Percentiles rank a stretch among this genome's conserved stretches.
These are phyloP conservation scores for Trametopsis cervina DNA, from an alignment of 768 basidiomycete species.

Conservation along the genomic window DNA sequence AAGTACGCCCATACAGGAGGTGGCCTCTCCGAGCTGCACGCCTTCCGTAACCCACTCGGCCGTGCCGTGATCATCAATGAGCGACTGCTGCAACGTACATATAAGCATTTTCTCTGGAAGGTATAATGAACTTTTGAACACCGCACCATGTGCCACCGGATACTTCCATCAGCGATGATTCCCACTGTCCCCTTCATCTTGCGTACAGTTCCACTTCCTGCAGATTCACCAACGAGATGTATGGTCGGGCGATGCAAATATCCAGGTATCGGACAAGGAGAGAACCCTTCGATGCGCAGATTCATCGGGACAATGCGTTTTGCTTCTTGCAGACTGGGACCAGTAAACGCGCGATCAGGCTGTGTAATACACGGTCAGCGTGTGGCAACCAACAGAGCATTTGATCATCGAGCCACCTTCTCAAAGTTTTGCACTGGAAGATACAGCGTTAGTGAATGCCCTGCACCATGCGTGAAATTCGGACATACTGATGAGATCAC, in stretches of 20 bases:
- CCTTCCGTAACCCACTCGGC: conserved; percentile 49
- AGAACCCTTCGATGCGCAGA: conserved; percentile 26
- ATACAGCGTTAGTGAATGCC: too few relatives aligned
- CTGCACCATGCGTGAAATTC: neutral
- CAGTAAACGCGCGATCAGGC: conserved; percentile 23
- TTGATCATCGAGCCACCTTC: too few relatives aligned
- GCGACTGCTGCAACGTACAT: conserved; percentile 13
- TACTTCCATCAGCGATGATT: conserved; percentile 40
- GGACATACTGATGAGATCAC: conserved; percentile 42
- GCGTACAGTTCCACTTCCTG: conserved; percentile 30
- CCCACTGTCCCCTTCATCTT: conserved; percentile 37
- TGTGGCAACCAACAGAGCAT: neutral
- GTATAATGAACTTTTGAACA: too few relatives aligned
- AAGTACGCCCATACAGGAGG: conserved; percentile 43
- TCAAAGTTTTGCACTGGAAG: too few relatives aligned
- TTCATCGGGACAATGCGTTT: conserved; percentile 49
- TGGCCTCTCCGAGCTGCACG: conserved; percentile 46
- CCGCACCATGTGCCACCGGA: conserved; percentile 45
- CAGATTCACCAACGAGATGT: conserved; percentile 39
- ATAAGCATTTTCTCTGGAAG: neutral
- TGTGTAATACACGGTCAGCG: conserved; percentile 2
- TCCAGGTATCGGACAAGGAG: conserved; percentile 15
- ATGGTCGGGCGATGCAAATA: conserved; percentile 39
- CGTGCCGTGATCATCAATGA: conserved; percentile 20
- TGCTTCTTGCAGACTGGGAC: conserved; percentile 34